A percentile compares a stretch with the other conserved stretches of the same genome.
phyloP scores from a whole-genome alignment of 2,329 filamentous ascomycete genomes.

The Leptoxyphium fumago region DNA sequence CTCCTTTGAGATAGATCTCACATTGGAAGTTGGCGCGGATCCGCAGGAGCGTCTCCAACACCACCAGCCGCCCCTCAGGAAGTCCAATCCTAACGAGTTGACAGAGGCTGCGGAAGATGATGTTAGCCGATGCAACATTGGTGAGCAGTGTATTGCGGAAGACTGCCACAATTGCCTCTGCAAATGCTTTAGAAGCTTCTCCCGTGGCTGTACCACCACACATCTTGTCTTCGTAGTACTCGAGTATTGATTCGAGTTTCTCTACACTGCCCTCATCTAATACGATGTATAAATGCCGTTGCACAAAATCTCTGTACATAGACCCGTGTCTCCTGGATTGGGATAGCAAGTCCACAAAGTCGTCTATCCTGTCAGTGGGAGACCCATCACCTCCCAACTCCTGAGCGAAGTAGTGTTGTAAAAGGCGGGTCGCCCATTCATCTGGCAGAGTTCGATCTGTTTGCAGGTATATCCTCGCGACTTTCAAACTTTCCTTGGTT shows the following conservation, averaged over 20 bases:
- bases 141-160: background rate
- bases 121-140: background rate
- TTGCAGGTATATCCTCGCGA: background rate
- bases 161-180: background rate
- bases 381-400: background rate
- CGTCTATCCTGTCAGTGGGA: background rate
- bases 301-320: background rate
- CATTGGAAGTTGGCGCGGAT: background rate
- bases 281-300: background rate
- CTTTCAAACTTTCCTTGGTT: background rate
- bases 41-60: background rate
- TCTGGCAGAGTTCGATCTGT: background rate
- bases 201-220: background rate
- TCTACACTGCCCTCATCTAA: background rate
- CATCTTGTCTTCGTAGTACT: background rate
- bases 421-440: background rate
- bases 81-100: background rate
- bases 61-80: background rate
- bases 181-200: background rate
- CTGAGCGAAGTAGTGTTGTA: background rate
- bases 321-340: background rate
- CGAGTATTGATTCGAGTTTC: background rate
- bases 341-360: background rate
- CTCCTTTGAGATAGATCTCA: background rate
- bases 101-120: background rate